phyloP scores from a whole-genome alignment of 2,329 filamentous ascomycete genomes.

The Ascosphaera apis region DNA sequence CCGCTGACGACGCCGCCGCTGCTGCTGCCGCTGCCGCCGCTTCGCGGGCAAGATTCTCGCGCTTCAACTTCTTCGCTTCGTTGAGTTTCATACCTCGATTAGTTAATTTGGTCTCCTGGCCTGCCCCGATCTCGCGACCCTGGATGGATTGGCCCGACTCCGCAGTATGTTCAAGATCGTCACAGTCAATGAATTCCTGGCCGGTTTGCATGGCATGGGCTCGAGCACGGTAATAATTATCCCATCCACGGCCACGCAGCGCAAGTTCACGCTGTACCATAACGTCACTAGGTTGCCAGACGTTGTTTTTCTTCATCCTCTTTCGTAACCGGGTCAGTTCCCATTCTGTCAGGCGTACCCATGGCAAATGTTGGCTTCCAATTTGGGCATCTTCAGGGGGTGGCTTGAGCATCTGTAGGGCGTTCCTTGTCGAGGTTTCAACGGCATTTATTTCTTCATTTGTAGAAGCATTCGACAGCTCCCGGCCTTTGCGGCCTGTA shows the following conservation, averaged over 20 bases:
- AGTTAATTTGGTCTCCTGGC: slow-evolving; percentile 27
- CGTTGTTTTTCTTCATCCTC: slow-evolving; percentile 47
- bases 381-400: slow-evolving; percentile 35
- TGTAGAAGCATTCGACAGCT: slow-evolving; percentile 18
- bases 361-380: slow-evolving; percentile 38
- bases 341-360: slow-evolving; percentile 41
- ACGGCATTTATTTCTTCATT: slow-evolving; percentile 31
- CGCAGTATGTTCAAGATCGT: slow-evolving; percentile 17
- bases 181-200: slow-evolving; percentile 34
- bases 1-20: slow-evolving; percentile 17
- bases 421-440: slow-evolving; percentile 38
- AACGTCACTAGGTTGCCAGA: slow-evolving; percentile 43
- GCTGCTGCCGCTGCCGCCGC: slow-evolving; percentile 20
- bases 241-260: slow-evolving; percentile 30
- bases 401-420: slow-evolving; percentile 32
- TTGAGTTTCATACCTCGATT: slow-evolving; percentile 38
- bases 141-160: slow-evolving; percentile 17
- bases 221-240: slow-evolving; percentile 27
- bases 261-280: slow-evolving; percentile 44
- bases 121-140: slow-evolving; percentile 17
- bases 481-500: slow-evolving; percentile 5
- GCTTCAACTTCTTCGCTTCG: slow-evolving; percentile 38
- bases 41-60: slow-evolving; percentile 26
- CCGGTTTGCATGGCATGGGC: slow-evolving; percentile 27
- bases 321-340: slow-evolving; percentile 44